Percentiles rank a stretch among this genome's conserved stretches.
phyloP scores from a whole-genome alignment of 305 asterid genomes.

The Withania somnifera region DNA sequence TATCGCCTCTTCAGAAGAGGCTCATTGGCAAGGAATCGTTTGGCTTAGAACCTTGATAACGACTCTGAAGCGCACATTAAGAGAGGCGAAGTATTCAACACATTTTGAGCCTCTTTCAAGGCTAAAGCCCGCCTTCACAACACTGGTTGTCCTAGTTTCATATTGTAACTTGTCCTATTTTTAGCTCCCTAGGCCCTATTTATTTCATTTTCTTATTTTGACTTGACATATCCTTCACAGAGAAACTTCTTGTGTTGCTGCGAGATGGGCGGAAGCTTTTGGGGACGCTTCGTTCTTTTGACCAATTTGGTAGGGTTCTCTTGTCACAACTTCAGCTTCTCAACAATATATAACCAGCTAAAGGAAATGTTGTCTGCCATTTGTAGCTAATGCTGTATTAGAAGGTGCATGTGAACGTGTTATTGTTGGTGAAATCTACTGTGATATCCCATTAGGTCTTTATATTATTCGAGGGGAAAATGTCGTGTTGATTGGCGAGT shows the following conservation, averaged over 20 bases:
- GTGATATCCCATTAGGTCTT: slow-evolving; percentile 76
- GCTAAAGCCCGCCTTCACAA: too few species aligned
- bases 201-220: background rate
- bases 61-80: too few species aligned
- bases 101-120: too few species aligned
- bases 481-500: slow-evolving; percentile 84
- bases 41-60: too few species aligned
- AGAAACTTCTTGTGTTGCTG: slow-evolving; percentile 82
- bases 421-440: slow-evolving; percentile 70
- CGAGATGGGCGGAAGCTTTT: slow-evolving; percentile 87
- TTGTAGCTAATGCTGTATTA: slow-evolving; percentile 82
- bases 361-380: slow-evolving; percentile 3
- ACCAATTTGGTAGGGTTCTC: slow-evolving; percentile 68
- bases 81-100: too few species aligned
- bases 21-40: too few species aligned
- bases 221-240: slow-evolving; percentile 26
- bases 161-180: background rate
- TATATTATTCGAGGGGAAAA: slow-evolving; percentile 86
- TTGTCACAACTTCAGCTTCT: background rate
- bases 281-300: slow-evolving; percentile 92
- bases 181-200: background rate
- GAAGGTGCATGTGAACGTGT: slow-evolving; percentile 89
- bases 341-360: background rate
- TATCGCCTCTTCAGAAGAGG: too few species aligned
- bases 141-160: background rate